Percentiles rank a stretch among this genome's conserved stretches.
Evolutionary conservation across 306 rosid species (phyloP).

Genomic region (Potentilla sterilis): DNA sequence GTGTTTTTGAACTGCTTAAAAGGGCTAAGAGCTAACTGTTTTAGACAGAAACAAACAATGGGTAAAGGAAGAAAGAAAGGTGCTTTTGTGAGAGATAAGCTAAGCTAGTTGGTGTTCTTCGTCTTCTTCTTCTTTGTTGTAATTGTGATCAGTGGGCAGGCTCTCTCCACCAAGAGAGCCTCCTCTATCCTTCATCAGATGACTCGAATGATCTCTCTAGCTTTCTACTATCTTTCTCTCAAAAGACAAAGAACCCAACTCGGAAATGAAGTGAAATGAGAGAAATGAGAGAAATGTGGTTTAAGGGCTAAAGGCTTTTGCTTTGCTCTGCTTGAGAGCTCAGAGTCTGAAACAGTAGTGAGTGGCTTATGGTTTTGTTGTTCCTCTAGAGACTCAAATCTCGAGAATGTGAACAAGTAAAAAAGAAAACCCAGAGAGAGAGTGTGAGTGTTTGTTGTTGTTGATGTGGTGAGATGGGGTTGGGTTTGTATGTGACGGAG

Average conservation of each 20-base stretch:
- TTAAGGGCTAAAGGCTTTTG: background rate
- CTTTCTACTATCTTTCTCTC: background rate
- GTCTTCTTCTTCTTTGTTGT: conserved; percentile 43
- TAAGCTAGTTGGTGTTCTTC: conserved; percentile 25
- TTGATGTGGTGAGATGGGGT: conserved; percentile 13
- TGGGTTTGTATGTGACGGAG: conserved; percentile 39
- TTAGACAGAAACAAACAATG: background rate
- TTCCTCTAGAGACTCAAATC: conserved; percentile 16
- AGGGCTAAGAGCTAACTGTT: conserved; percentile 2
- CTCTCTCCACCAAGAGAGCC: conserved; percentile 98
- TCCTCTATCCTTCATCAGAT: conserved; percentile 84
- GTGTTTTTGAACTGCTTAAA: background rate
- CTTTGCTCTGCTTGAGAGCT: background rate
- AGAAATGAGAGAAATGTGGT: background rate
- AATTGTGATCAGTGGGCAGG: conserved; percentile 47
- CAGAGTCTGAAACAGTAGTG: background rate
- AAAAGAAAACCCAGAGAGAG: conserved; percentile 18
- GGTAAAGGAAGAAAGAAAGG: conserved; percentile 17
- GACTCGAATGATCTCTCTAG: background rate
- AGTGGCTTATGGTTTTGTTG: background rate
- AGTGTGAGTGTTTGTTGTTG: conserved; percentile 25
- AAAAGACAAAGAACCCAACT: background rate
- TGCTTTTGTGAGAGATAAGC: conserved; percentile 18
- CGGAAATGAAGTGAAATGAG: background rate
- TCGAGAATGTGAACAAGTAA: conserved; percentile 2